Percentiles rank a stretch among this genome's conserved stretches.
Conservation (phyloP, 352 stramenopile genomes). For the Phytophthora pini region DNA sequence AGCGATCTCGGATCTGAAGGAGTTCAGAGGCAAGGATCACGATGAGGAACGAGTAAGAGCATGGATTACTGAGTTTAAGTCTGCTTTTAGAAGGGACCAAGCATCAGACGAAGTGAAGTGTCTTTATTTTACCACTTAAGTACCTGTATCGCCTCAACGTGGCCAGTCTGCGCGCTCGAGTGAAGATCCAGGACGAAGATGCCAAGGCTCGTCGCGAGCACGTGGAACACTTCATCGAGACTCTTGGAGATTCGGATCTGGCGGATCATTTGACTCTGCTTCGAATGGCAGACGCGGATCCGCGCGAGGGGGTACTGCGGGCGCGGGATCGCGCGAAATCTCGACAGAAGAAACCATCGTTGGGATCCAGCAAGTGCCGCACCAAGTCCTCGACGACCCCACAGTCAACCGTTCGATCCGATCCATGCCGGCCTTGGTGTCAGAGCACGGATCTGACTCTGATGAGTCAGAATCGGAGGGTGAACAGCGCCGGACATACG, state of each 20-base stretch:
- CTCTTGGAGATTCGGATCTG: conserved; percentile 9
- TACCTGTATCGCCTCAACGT: conserved; percentile 13
- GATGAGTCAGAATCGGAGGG: too few species aligned
- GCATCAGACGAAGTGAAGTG: too few species aligned
- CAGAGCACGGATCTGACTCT: too few species aligned
- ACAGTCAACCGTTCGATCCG: too few species aligned
- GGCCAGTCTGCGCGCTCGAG: conserved; percentile 4
- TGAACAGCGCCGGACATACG: too few species aligned
- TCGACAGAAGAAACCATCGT: too few species aligned
- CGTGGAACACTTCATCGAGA: conserved; percentile 25
- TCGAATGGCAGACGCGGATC: not conserved
- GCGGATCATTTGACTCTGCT: not conserved
- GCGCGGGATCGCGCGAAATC: not conserved
- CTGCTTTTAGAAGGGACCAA: not conserved
- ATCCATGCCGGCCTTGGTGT: too few species aligned
- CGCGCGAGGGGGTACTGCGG: conserved; percentile 1
- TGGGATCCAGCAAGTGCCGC: too few species aligned
- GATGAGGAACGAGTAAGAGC: conserved; percentile 2
- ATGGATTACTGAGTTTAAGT: conserved; percentile 9
- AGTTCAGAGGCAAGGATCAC: not conserved
- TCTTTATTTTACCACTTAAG: not conserved
- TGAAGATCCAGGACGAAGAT: conserved; percentile 2
- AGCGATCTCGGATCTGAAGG: conserved; percentile 8
- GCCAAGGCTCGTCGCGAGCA: conserved; percentile 5
- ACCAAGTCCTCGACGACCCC: too few species aligned